Evolutionary conservation across 441 rosid genomes (phyloP).

Genomic region (Brassica balearica): DNA sequence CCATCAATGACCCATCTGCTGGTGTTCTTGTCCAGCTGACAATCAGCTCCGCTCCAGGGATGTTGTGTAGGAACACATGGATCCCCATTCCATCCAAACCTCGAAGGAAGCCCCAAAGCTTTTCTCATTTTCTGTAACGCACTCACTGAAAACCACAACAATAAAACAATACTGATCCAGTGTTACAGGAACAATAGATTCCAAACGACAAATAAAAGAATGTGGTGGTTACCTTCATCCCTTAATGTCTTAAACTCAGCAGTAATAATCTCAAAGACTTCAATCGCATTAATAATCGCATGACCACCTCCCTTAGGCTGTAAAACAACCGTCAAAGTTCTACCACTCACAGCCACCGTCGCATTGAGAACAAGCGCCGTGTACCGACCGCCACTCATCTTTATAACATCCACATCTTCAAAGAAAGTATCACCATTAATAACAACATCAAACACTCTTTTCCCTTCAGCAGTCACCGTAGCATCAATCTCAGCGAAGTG

Average conservation of each 20-base stretch:
- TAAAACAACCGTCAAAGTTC: slow-evolving; percentile 75
- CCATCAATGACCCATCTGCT: slow-evolving; percentile 94
- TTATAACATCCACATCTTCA: slow-evolving; percentile 63
- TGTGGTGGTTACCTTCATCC: slow-evolving; percentile 71
- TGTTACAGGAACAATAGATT: slow-evolving; percentile 12
- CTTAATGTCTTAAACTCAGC: slow-evolving; percentile 73
- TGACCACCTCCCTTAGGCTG: slow-evolving; percentile 67
- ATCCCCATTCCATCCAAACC: slow-evolving; percentile 99
- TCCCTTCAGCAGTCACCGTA: slow-evolving; percentile 60
- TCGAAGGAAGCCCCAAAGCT: slow-evolving; percentile 81
- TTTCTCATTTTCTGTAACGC: slow-evolving; percentile 74
- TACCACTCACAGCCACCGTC: slow-evolving; percentile 80
- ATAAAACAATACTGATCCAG: slow-evolving; percentile 20
- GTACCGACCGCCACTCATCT: slow-evolving; percentile 70
- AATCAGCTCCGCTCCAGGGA: slow-evolving; percentile 97
- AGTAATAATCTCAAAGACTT: slow-evolving; percentile 74
- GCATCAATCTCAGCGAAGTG: slow-evolving; percentile 96
- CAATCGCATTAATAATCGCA: slow-evolving; percentile 89
- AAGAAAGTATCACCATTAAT: slow-evolving; percentile 71
- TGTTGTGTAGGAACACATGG: slow-evolving; percentile 99
- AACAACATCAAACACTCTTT: slow-evolving; percentile 83
- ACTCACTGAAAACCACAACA: slow-evolving; percentile 58
- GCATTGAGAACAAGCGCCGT: slow-evolving; percentile 83
- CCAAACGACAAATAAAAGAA: background rate
- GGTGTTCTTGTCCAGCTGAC: slow-evolving; percentile 69